phyloP scores from a whole-genome alignment of 305 asterid genomes.

The Solanum hybrid region DNA sequence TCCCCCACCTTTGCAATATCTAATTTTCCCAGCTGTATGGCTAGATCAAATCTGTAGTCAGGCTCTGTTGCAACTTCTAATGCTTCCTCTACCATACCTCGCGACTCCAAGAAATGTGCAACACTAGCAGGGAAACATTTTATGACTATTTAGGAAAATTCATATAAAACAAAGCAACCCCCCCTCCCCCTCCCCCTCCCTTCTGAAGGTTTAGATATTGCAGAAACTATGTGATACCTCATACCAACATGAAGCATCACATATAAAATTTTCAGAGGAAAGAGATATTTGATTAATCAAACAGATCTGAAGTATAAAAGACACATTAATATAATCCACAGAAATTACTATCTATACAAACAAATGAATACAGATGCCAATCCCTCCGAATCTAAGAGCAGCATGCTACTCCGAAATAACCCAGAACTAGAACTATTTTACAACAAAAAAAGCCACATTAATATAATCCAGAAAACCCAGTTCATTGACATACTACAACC shows the following conservation, averaged over 20 bases:
- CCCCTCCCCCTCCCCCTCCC: background rate
- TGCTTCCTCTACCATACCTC: constrained; percentile 94
- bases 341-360: background rate
- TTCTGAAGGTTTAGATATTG: background rate
- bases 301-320: background rate
- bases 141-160: background rate
- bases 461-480: background rate
- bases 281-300: background rate
- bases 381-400: background rate
- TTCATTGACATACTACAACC: background rate
- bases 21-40: constrained; percentile 82
- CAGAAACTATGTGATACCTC: background rate
- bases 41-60: constrained; percentile 94
- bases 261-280: background rate
- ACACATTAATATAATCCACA: background rate
- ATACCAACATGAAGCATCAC: background rate
- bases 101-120: constrained; percentile 95
- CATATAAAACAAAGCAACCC: background rate
- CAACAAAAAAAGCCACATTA: background rate
- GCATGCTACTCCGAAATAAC: background rate
- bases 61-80: constrained; percentile 93
- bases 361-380: background rate
- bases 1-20: constrained; percentile 71
- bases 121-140: constrained; percentile 26
- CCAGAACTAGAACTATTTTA: background rate